Base-by-base conservation (phyloP, 176 grass and related monocot species). In the Oryza brachyantha region DNA sequence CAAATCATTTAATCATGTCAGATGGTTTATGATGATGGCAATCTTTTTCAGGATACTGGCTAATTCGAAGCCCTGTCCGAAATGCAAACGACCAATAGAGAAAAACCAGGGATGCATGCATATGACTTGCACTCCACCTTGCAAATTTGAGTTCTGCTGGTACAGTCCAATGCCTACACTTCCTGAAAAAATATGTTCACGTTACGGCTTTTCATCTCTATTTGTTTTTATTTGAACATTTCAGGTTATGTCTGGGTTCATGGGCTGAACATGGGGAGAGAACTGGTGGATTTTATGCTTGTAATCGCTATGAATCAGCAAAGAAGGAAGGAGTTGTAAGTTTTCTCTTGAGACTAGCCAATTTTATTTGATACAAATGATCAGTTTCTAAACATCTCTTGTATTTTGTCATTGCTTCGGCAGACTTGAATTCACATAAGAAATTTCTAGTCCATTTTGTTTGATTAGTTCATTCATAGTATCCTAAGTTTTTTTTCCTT, bases 51-150 rank as follows among this genome's bases (percentile, higher is more conserved):
- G 96, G 96, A 95, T 99, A 78, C 77, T 99, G 81, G 96, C 96
- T 77, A 99, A 99, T 79, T 95, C 96, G 25, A 99, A 99, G 79
- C 96, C 96, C 32, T 99, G 96, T 60, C 96, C 96, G 0, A 99
- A 95, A 62, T 99, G 96, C 92, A 90, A 99, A 68, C 70, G 96
- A 24, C 92, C 96, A 28, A 99, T 99, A 85, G 92, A 99, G 75
- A 99, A 99, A 86, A 93, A 99, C 37, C 92, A 95, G 75, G 96
- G 96, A 42, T 99, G 96, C 66, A 95, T 95, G 92, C 96, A 98
- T 68, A 98, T 97, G 89, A 97, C 92, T 41, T 97, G 95, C 77
- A 92, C 91, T 25, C 89, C 95, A 85, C 92, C 95, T 42, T 97
- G 95, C 79, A 94, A 90, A 87, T 97, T 94, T 48, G 92, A 97